Evolutionary conservation across 164 flowering plant genomes (phyloP).

Genomic region (Piper betle): DNA sequence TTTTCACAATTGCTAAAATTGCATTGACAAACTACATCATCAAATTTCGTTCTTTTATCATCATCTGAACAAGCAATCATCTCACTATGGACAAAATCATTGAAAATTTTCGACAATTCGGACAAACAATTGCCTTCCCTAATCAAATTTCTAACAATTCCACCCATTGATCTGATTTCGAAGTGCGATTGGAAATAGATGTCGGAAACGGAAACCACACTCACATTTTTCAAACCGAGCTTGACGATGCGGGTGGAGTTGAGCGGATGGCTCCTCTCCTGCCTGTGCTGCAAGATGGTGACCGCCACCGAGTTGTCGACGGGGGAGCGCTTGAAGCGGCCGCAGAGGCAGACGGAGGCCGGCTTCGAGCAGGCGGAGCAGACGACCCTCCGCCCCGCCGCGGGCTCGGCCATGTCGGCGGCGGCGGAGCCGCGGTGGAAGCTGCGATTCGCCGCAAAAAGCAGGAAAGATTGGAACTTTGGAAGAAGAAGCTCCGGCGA

Average conservation of each 20-base stretch:
- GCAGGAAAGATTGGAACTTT: no score
- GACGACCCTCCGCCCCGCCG: constrained; percentile 32
- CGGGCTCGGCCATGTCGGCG: no score
- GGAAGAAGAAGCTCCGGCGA: no score
- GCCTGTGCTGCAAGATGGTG: constrained; percentile 65
- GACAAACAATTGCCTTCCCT: no score
- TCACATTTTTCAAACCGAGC: constrained; percentile 55
- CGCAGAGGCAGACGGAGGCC: constrained; percentile 44
- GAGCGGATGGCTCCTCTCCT: constrained; percentile 60
- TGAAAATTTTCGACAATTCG: no score
- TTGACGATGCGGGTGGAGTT: constrained; percentile 63
- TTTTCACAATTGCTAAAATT: background rate
- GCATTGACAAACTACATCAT: background rate
- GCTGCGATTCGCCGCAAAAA: no score
- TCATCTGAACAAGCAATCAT: no score
- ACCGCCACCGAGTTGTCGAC: constrained; percentile 41
- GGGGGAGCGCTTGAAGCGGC: constrained; percentile 27
- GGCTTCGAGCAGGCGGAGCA: constrained; percentile 64
- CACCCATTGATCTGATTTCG: constrained; percentile 15
- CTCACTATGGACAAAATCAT: no score
- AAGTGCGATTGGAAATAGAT: constrained; percentile 40
- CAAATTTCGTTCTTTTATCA: no score
- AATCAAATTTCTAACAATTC: no score
- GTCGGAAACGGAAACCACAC: constrained; percentile 40
- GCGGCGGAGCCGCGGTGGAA: no score